These are phyloP conservation scores for Toxicodendron radicans DNA, from an alignment of 345 rosid genomes.

Conservation along the genomic window DNA sequence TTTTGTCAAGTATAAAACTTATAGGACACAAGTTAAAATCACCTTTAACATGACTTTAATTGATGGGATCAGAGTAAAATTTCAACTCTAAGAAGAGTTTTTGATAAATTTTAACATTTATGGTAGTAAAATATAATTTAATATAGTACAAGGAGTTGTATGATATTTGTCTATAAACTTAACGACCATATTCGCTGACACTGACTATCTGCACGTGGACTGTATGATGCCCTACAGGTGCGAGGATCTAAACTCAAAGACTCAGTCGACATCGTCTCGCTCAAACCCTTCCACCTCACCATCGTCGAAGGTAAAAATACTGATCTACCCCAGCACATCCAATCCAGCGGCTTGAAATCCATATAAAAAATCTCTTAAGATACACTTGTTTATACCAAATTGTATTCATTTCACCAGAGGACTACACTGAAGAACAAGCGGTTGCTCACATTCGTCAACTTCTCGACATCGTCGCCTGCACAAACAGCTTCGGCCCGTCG, in stretches of 20 bases:
- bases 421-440: slow-evolving; percentile 70
- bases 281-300: slow-evolving; percentile 89
- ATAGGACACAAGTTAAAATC: too few species aligned
- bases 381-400: background rate
- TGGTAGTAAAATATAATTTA: too few species aligned
- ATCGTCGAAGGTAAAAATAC: slow-evolving; percentile 51
- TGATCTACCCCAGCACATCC: background rate
- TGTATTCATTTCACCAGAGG: slow-evolving; percentile 51
- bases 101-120: too few species aligned
- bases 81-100: too few species aligned
- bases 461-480: slow-evolving; percentile 88
- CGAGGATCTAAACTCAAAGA: slow-evolving; percentile 83
- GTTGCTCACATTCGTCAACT: slow-evolving; percentile 79
- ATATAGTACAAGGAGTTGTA: background rate
- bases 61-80: too few species aligned
- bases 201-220: background rate
- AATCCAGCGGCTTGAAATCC: slow-evolving; percentile 26
- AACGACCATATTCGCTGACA: background rate
- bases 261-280: slow-evolving; percentile 70
- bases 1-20: too few species aligned
- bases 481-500: slow-evolving; percentile 63
- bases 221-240: slow-evolving; percentile 40
- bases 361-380: background rate
- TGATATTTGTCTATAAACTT: background rate
- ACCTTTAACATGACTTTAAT: too few species aligned